Evolutionary conservation across 2,329 filamentous ascomycete species (phyloP).

Genomic region (Aspergillus ustus): DNA sequence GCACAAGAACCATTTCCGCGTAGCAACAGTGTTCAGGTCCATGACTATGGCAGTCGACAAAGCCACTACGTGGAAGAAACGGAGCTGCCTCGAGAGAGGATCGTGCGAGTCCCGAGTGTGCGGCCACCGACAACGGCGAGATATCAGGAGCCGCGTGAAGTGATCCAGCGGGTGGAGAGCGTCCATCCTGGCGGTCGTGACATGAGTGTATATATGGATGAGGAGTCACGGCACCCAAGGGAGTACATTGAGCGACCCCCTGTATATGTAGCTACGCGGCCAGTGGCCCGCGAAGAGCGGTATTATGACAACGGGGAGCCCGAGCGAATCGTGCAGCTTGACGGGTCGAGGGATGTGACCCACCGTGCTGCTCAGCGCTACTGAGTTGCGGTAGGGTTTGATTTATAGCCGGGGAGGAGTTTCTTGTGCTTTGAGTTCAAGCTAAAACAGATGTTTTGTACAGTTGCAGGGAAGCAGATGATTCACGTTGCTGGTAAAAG

Average conservation of each 20-base stretch:
- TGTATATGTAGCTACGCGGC: constrained; percentile 47
- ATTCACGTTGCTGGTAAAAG: background rate
- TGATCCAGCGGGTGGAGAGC: constrained; percentile 47
- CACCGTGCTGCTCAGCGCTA: constrained; percentile 42
- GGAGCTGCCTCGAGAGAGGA: constrained; percentile 61
- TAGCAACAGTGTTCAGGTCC: constrained; percentile 46
- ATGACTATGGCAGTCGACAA: constrained; percentile 45
- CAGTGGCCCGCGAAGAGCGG: constrained; percentile 36
- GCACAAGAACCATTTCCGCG: constrained; percentile 42
- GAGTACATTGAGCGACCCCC: constrained; percentile 53
- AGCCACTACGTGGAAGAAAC: constrained; percentile 67
- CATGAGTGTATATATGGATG: constrained; percentile 48
- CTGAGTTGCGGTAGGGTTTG: constrained; percentile 22
- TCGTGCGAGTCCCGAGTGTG: constrained; percentile 61
- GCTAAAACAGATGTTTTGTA: background rate
- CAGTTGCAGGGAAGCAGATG: background rate
- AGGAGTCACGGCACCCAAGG: constrained; percentile 44
- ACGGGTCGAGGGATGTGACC: constrained; percentile 35
- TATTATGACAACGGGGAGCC: constrained; percentile 44
- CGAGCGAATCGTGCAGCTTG: constrained; percentile 34
- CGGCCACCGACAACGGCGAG: constrained; percentile 54
- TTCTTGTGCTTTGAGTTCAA: background rate
- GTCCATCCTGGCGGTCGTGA: constrained; percentile 49
- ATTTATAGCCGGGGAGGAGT: background rate
- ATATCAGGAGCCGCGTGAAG: constrained; percentile 49